Evolutionary conservation across 75 land plant species (phyloP), one percentile per base, ranked within the genome.

Genomic region (Picea sitchensis): DNA sequence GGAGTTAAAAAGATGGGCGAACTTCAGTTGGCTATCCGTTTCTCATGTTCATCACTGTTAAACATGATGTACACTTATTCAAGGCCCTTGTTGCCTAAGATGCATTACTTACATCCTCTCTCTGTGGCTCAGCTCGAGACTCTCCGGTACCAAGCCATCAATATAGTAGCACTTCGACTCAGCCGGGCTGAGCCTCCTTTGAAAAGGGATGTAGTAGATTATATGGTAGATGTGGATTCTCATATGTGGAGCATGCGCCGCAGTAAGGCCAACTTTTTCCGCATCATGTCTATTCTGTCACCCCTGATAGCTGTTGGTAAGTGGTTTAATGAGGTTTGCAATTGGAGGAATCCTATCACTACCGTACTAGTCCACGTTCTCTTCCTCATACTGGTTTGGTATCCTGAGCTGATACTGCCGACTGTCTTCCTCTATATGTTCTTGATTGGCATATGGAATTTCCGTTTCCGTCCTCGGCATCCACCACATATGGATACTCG

Each of bases 401-500:
- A 91, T 80, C 95, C 95, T 0, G 93, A 94, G 78, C 80, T 95
- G 71, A 86, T 95, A 11, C 73, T 91, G 47, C 95, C 98, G 1
- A 95, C 98, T 8, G 31, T 85, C 4, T 95, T 92, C 86, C 84
- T 95, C 38, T 95, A 91, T 85, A 93, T 93, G 96, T 95, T 95
- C 84, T 44, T 95, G 79, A 93, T 95, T 20, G 98, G 98, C 30
- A 61, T 92, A 12, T 95, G 98, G 98, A 89, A 95, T 82, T 95
- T 77, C 75, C 80, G 93, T 1, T 93, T 87, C 78, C 84, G 93
- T 12, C 87, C 96, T 5, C 80, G 96, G 61, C 82, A 84, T 26
- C 98, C 98, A 36, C 96, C 96, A 1, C 92, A 93, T 79, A 95
- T 93, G 98, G 95, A 95, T 81, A 88, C 93, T n/a, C 84, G 81